phyloP scores from a whole-genome alignment of 805 yeast species.

The Saturnispora bothae region DNA sequence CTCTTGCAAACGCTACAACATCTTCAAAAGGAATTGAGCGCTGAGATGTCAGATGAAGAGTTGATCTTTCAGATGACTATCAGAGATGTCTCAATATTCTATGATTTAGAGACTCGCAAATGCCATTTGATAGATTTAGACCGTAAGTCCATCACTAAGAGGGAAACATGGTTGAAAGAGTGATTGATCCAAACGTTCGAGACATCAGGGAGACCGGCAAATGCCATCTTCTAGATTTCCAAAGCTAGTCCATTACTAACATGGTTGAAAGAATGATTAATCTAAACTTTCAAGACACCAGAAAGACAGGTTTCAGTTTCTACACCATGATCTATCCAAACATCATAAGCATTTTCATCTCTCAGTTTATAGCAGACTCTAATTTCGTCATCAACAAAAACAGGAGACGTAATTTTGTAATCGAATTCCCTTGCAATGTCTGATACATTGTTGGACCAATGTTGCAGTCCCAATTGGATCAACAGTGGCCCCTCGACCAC shows the following conservation, averaged over 20 bases:
- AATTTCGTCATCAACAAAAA: constrained; percentile 33
- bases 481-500: constrained; percentile 79
- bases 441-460: constrained; percentile 20
- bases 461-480: constrained; percentile 47
- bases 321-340: constrained; percentile 21
- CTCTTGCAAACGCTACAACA: constrained; percentile 22
- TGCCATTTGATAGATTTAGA: constrained; percentile 38
- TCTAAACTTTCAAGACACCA: constrained; percentile 11
- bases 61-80: constrained; percentile 39
- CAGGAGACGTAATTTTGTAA: constrained; percentile 43
- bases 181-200: no score
- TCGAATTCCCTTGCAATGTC: constrained; percentile 24
- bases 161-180: constrained; percentile 31
- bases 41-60: constrained; percentile 31
- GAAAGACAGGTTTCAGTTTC: constrained; percentile 13
- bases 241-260: no score
- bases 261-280: no score
- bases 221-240: no score
- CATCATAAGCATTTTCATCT: constrained; percentile 9
- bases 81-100: constrained; percentile 41
- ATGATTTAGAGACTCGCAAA: constrained; percentile 25
- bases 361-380: constrained; percentile 17
- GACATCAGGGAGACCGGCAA: no score
- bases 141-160: constrained; percentile 34
- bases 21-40: constrained; percentile 28